Conservation (phyloP, 345 rosid genomes). For the thale cress (Arabidopsis thaliana) region TAIR10.1 NC_003070.9:13197001-13197500, state of each 20-base stretch:
- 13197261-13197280: slow-evolving; percentile 64
- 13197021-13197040: slow-evolving; percentile 86
- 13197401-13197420: slow-evolving; percentile 46
- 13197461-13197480: slow-evolving; percentile 79
- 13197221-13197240: slow-evolving; percentile 74
- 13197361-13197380: slow-evolving; percentile 81
- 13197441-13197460: slow-evolving; percentile 55
- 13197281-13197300: neutral
- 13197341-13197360: slow-evolving; percentile 37
- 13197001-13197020: slow-evolving; percentile 89
- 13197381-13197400: slow-evolving; percentile 74
- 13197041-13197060: slow-evolving; percentile 78
- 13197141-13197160: slow-evolving; percentile 92
- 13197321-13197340: neutral
- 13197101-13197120: slow-evolving; percentile 55
- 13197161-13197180: slow-evolving; percentile 76
- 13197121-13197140: slow-evolving; percentile 83
- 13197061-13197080: slow-evolving; percentile 58
- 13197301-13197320: neutral
- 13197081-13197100: slow-evolving; percentile 53
- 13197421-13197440: slow-evolving; percentile 48
- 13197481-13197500: slow-evolving; percentile 71
- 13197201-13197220: slow-evolving; percentile 77
- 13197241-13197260: slow-evolving; percentile 57
- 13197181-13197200: slow-evolving; percentile 68